Conservation (phyloP, 1,284 basidiomycete species). For the Ceratobasidium sp. region DNA sequence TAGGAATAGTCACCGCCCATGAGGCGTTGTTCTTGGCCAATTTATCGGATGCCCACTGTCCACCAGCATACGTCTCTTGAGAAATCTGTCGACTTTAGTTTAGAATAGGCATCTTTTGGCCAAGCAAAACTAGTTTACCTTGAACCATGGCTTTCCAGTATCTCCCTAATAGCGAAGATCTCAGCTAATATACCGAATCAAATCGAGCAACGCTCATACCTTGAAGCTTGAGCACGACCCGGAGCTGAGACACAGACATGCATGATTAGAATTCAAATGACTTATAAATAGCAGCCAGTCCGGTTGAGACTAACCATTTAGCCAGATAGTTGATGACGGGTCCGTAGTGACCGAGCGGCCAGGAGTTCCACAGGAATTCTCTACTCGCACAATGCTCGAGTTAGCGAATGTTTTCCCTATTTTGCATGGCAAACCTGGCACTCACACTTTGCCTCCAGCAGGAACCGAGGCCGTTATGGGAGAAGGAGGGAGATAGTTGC, state of each 20-base stretch:
- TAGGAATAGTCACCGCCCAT: slow-evolving; percentile 40
- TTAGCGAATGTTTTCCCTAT: neutral
- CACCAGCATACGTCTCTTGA: slow-evolving; percentile 39
- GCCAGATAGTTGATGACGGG: slow-evolving; percentile 40
- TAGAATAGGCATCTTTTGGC: neutral
- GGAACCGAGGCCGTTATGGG: slow-evolving; percentile 31
- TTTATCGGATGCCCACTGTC: slow-evolving; percentile 38
- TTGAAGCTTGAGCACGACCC: slow-evolving; percentile 38
- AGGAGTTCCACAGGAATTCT: slow-evolving; percentile 41
- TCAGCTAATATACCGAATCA: neutral
- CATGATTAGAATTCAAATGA: neutral
- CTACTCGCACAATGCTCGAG: neutral
- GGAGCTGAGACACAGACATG: neutral
- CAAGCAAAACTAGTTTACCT: slow-evolving; percentile 19
- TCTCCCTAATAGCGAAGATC: slow-evolving; percentile 2
- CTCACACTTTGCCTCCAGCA: slow-evolving; percentile 38
- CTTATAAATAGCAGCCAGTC: neutral
- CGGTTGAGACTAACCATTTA: slow-evolving; percentile 14
- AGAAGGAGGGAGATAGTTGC: slow-evolving; percentile 22
- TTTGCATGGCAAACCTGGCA: neutral
- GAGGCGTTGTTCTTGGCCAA: slow-evolving; percentile 40
- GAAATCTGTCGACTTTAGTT: slow-evolving; percentile 17
- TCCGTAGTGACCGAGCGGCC: slow-evolving; percentile 42
- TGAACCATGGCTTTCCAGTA: slow-evolving; percentile 38
- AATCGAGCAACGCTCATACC: slow-evolving; percentile 10